Base-by-base conservation (phyloP, 768 basidiomycete genomes). In the Xerocomellus intermedius region DNA sequence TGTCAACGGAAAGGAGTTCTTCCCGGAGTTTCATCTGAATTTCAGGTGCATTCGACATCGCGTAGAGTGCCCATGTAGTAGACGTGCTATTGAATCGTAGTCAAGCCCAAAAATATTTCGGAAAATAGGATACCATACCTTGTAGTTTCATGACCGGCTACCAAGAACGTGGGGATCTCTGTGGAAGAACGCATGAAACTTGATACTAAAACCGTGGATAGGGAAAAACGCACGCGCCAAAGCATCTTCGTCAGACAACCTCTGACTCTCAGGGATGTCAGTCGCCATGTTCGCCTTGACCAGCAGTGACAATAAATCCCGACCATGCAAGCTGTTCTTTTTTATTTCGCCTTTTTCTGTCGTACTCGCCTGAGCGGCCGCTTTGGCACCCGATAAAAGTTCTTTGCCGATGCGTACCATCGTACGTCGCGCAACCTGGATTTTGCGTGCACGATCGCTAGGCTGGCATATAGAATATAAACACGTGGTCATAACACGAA, bases 201-300 rank as follows among this genome's bases (percentile, higher is more conserved):
- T n/a, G n/a, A n/a, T n/a, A n/a, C n/a, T n/a, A n/a, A n/a, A n/a
- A n/a, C n/a, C n/a, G n/a, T 14, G 8, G 14, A 19, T 4, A 43
- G 6, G 22, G 22, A n/a, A n/a, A n/a, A n/a, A n/a, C n/a, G 5
- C 4, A 86, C 77, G 80, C 2, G 74, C 73, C 6, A 86, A 61
- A 17, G 89, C 82, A 52, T 89, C 86, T 35, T 78, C 78, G 53
- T 89, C 87, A 2, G 78, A 77, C 72, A 89, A 72, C 38, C 76
- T 72, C 64, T 85, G 83, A 48, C 58, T 71, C 7, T 79, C 78
- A 0, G 81, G 77, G 5, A 86, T 56, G 60, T 89, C 84, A 2
- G 77, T 79, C 0, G 82, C 78, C 72, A 84, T 79, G 63, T 88
- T 89, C 5, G 86, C 85, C 54, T 77, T 76, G 41, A 88, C 72